Evolutionary conservation across 805 yeast species (phyloP).

Genomic region (Kazachstania africana): DNA sequence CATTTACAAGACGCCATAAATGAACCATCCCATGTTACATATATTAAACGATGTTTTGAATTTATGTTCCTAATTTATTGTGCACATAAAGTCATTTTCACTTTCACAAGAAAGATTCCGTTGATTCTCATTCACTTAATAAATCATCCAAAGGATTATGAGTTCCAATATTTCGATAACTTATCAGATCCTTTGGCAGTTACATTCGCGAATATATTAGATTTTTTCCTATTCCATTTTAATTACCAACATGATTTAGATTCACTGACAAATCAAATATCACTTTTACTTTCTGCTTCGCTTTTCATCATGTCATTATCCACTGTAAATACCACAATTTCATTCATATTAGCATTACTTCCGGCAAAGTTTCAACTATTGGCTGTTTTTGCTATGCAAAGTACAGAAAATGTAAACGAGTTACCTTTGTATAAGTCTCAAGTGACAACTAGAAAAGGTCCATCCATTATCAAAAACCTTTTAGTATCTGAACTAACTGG

Average conservation of each 20-base stretch:
- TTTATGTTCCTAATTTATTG: slow-evolving; percentile 26
- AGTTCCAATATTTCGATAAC: slow-evolving; percentile 10
- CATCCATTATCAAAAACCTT: slow-evolving; percentile 31
- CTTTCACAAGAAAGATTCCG: slow-evolving; percentile 20
- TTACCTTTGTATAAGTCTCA: slow-evolving; percentile 11
- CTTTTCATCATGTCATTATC: slow-evolving; percentile 54
- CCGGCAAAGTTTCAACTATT: slow-evolving; percentile 26
- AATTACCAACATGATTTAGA: slow-evolving; percentile 27
- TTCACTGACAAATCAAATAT: slow-evolving; percentile 27
- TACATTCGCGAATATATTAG: slow-evolving; percentile 26
- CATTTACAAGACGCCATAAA: slow-evolving; percentile 10
- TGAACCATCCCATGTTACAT: slow-evolving; percentile 9
- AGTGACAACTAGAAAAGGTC: slow-evolving; percentile 9
- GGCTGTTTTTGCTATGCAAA: slow-evolving; percentile 19
- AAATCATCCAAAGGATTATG: slow-evolving; percentile 11
- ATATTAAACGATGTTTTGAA: slow-evolving; percentile 13
- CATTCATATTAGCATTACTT: slow-evolving; percentile 34
- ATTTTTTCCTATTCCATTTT: slow-evolving; percentile 23
- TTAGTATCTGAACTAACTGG: slow-evolving; percentile 30
- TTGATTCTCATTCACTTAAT: slow-evolving; percentile 11
- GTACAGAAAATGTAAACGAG: slow-evolving; percentile 5
- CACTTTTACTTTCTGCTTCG: slow-evolving; percentile 43
- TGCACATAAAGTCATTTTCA: slow-evolving; percentile 26
- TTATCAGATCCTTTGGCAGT: slow-evolving; percentile 29
- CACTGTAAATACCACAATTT: slow-evolving; percentile 49